Percentiles rank a stretch among this genome's conserved stretches.
Conservation (phyloP, 768 basidiomycete genomes). For the Lepiota venenata region DNA sequence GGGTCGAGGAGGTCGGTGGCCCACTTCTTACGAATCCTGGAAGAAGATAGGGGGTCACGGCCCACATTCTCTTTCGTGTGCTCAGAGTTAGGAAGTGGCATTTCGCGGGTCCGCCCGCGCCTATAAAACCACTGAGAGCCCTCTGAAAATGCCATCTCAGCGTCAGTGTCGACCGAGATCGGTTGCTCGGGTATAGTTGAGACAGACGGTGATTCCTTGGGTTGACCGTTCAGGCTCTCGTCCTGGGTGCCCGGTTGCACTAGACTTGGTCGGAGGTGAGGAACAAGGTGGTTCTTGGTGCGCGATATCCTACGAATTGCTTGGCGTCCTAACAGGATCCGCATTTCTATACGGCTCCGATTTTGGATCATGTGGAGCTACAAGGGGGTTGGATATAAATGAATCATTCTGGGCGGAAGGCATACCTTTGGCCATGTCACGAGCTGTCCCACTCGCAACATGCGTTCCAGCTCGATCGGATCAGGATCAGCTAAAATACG, state of each 20-base stretch:
- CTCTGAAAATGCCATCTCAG: slow-evolving; percentile 64
- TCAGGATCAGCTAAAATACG: slow-evolving; percentile 83
- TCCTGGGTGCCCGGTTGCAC: slow-evolving; percentile 14
- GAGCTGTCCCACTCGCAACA: slow-evolving; percentile 82
- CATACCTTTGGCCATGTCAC: slow-evolving; percentile 97
- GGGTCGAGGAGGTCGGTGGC: slow-evolving; percentile 36
- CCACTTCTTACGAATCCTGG: slow-evolving; percentile 46
- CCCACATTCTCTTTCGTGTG: slow-evolving; percentile 12
- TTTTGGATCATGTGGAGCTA: slow-evolving; percentile 95
- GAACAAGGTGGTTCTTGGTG: slow-evolving; percentile 19
- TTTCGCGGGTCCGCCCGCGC: slow-evolving; percentile 37
- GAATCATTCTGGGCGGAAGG: neutral
- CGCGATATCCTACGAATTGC: slow-evolving; percentile 58
- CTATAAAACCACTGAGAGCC: slow-evolving; percentile 54
- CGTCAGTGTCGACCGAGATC: slow-evolving; percentile 76
- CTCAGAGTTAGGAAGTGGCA: slow-evolving; percentile 25
- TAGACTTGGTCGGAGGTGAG: slow-evolving; percentile 21
- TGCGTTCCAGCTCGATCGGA: slow-evolving; percentile 71
- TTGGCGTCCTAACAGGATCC: slow-evolving; percentile 78
- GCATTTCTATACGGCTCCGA: slow-evolving; percentile 78
- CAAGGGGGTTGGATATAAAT: neutral
- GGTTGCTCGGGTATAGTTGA: slow-evolving; percentile 48
- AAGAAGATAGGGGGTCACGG: slow-evolving; percentile 36
- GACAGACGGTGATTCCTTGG: slow-evolving; percentile 25
- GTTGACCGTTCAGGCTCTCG: slow-evolving; percentile 9